A percentile compares a stretch with the other conserved stretches of the same genome.
Evolutionary conservation across 768 basidiomycete species (phyloP).

Genomic region (Boletus pseudopeckii): DNA sequence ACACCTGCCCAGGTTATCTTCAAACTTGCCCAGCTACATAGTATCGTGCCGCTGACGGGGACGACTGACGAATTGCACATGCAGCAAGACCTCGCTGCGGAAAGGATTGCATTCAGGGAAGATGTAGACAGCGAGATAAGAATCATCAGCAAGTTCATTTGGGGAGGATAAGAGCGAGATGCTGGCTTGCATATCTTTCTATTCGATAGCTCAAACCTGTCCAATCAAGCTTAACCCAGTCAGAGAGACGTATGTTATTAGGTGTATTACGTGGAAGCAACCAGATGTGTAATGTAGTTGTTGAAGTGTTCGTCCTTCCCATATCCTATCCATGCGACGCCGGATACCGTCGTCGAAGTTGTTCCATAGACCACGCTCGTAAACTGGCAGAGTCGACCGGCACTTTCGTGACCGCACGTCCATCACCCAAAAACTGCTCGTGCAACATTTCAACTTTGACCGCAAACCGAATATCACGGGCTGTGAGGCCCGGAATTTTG

Average conservation of each 20-base stretch:
- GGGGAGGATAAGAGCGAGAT: constrained; percentile 18
- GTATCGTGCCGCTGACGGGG: constrained; percentile 72
- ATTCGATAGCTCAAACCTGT: neutral
- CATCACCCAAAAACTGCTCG: constrained; percentile 19
- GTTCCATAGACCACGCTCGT: constrained; percentile 25
- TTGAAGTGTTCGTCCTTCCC: neutral
- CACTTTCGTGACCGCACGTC: constrained; percentile 22
- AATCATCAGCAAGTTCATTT: constrained; percentile 28
- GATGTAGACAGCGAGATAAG: constrained; percentile 27
- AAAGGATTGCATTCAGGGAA: constrained; percentile 34
- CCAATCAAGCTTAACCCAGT: neutral
- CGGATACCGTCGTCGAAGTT: constrained; percentile 23
- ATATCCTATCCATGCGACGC: neutral
- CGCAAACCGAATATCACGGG: constrained; percentile 51
- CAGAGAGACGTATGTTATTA: constrained; percentile 4
- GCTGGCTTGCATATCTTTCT: neutral
- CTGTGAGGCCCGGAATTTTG: constrained; percentile 43
- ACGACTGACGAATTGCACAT: constrained; percentile 68
- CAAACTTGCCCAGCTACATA: constrained; percentile 62
- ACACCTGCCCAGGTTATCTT: constrained; percentile 68
- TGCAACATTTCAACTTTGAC: constrained; percentile 38
- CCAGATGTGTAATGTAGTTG: neutral
- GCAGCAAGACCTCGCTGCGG: constrained; percentile 55
- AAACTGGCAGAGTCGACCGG: constrained; percentile 9
- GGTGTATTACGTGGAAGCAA: constrained; percentile 2